Evolutionary conservation across 108 stramenopile species (phyloP).

Genomic region (Stephanodiscus triporus): DNA sequence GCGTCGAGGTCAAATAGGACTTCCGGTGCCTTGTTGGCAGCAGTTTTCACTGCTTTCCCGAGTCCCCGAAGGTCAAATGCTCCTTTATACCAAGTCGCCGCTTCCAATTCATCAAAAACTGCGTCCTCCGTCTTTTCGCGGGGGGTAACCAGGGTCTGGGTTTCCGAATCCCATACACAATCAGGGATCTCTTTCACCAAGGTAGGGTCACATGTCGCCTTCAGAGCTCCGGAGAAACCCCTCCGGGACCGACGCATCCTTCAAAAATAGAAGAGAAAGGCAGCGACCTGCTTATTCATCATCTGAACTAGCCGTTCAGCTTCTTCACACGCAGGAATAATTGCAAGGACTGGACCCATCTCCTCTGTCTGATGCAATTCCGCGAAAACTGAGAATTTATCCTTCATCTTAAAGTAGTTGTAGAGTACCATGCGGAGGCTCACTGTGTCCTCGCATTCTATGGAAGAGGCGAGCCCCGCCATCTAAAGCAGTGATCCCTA

Average conservation of each 20-base stretch:
- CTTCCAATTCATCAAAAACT: too few relatives aligned
- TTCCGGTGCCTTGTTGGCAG: neutral
- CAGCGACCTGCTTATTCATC: slow-evolving; percentile 1
- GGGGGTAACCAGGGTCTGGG: neutral
- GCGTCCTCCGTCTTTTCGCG: neutral
- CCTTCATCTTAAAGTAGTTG: neutral
- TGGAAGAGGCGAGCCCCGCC: too few relatives aligned
- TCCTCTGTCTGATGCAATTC: neutral
- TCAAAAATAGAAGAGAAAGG: neutral
- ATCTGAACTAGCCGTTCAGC: neutral
- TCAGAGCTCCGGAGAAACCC: neutral
- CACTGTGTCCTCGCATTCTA: too few relatives aligned
- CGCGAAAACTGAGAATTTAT: neutral
- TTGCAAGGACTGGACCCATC: neutral
- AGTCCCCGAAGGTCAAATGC: too few relatives aligned
- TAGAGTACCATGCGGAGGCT: neutral
- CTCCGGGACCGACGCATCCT: neutral
- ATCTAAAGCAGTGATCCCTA: too few relatives aligned
- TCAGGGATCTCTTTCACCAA: neutral
- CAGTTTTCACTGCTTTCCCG: too few relatives aligned
- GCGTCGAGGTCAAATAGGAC: neutral
- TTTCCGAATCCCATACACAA: neutral
- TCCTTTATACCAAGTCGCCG: too few relatives aligned
- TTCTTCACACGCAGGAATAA: neutral
- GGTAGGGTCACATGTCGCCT: neutral